Percentiles rank a stretch among this genome's conserved stretches.
phyloP scores from a whole-genome alignment of 768 basidiomycete genomes.

The Boletus rubescentipes region DNA sequence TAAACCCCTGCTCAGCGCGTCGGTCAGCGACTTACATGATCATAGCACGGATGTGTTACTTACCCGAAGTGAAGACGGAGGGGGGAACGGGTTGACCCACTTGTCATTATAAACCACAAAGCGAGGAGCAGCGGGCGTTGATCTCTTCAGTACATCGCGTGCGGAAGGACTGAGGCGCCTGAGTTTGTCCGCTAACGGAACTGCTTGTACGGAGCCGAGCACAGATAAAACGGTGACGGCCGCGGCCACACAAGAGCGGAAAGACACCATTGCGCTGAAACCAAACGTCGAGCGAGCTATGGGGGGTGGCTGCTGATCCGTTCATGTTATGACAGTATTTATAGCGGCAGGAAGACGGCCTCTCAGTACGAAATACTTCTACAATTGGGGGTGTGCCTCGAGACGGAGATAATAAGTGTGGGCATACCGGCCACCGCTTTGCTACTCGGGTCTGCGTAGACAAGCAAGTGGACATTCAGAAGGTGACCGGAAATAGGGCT shows the following conservation, averaged over 20 bases:
- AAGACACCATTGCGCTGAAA: constrained; percentile 16
- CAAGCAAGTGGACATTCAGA: neutral
- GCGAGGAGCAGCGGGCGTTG: constrained; percentile 45
- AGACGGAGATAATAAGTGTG: neutral
- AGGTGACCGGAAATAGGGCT: neutral
- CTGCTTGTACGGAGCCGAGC: constrained; percentile 12
- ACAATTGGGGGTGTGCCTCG: neutral
- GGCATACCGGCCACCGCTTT: neutral
- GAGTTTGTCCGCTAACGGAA: constrained; percentile 25
- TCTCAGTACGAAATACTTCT: neutral
- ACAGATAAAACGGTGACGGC: constrained; percentile 6
- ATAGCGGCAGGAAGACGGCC: constrained; percentile 1
- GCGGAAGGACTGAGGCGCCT: constrained; percentile 21
- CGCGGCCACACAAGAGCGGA: constrained; percentile 5
- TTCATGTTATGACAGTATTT: constrained; percentile 10
- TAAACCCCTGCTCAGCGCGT: constrained; percentile 29
- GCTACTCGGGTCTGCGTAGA: neutral
- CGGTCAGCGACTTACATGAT: neutral
- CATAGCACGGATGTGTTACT: neutral
- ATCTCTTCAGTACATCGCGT: constrained; percentile 19
- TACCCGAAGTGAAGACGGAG: constrained; percentile 44
- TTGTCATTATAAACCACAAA: constrained; percentile 44
- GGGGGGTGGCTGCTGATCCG: neutral
- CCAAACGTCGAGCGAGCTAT: neutral
- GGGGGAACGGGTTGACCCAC: constrained; percentile 45